phyloP scores from a whole-genome alignment of 169 alveolate species.

The Neospora caninum region DNA sequence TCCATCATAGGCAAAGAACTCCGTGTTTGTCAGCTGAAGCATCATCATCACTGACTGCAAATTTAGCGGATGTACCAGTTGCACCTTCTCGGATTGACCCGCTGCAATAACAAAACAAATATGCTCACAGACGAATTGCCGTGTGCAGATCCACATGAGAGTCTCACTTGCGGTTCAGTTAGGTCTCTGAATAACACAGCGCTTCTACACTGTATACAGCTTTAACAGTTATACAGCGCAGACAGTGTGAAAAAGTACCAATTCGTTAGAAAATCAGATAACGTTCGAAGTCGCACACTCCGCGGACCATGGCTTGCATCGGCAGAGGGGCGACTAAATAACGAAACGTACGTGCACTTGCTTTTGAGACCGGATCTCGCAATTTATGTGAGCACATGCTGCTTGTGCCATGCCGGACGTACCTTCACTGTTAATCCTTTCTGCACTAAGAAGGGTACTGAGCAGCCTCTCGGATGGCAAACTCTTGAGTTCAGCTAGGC shows the following conservation, averaged over 20 bases:
- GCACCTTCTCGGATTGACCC: constrained; percentile 73
- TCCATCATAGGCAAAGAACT: constrained; percentile 85
- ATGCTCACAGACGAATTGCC: neutral
- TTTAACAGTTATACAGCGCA: too few species aligned
- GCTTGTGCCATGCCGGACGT: neutral
- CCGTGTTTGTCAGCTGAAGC: constrained; percentile 81
- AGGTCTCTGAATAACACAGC: neutral
- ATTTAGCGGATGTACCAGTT: constrained; percentile 78
- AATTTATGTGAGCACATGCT: too few species aligned
- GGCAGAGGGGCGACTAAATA: too few species aligned
- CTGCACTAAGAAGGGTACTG: constrained; percentile 77
- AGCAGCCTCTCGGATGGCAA: constrained; percentile 85
- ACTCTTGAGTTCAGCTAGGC: constrained; percentile 75
- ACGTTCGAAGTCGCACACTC: too few species aligned
- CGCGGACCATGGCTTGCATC: too few species aligned
- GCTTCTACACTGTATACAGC: neutral
- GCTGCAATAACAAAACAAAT: neutral
- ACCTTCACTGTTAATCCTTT: constrained; percentile 53
- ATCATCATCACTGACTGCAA: constrained; percentile 82
- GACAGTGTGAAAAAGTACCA: too few species aligned
- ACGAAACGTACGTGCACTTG: too few species aligned
- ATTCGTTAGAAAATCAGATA: too few species aligned
- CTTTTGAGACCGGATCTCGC: too few species aligned
- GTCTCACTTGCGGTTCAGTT: too few species aligned
- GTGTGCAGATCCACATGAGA: neutral